Evolutionary conservation across 108 stramenopile genomes (phyloP).

Genomic region (Ochromonas danica): DNA sequence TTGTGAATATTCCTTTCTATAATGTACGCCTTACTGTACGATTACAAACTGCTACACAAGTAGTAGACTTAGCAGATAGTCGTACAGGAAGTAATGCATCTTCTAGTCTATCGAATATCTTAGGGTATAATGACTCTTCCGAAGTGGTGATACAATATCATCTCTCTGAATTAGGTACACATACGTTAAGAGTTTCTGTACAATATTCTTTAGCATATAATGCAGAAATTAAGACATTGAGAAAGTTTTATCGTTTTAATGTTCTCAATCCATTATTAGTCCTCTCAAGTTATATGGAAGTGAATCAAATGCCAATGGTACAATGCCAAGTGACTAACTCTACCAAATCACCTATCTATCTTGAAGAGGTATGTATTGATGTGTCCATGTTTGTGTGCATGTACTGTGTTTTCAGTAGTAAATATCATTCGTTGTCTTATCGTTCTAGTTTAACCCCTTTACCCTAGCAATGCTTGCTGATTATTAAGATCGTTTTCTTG

Average conservation of each 20-base stretch:
- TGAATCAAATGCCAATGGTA: constrained; percentile 31
- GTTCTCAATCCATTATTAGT: constrained; percentile 1
- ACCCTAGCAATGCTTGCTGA: not conserved
- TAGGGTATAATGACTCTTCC: not conserved
- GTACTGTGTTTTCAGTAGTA: not conserved
- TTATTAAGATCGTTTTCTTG: not conserved
- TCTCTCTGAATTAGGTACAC: constrained; percentile 21
- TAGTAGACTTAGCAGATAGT: not conserved
- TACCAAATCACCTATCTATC: constrained; percentile 24
- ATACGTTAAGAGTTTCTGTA: constrained; percentile 34
- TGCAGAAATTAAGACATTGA: constrained; percentile 12
- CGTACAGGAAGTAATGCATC: not conserved
- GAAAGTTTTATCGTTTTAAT: constrained; percentile 37
- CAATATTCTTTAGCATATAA: not conserved
- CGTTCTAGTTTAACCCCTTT: not conserved
- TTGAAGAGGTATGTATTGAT: constrained; percentile 35
- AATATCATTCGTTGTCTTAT: not conserved
- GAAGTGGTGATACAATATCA: constrained; percentile 20
- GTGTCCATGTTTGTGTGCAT: not conserved
- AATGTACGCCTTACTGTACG: constrained; percentile 7
- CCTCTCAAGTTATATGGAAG: constrained; percentile 17
- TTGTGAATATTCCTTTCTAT: not conserved
- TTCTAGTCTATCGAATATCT: not conserved
- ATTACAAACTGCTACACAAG: constrained; percentile 18
- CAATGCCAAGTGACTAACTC: constrained; percentile 36